phyloP scores from a whole-genome alignment of 441 rosid genomes.

The Syzygium syzygioides region DNA sequence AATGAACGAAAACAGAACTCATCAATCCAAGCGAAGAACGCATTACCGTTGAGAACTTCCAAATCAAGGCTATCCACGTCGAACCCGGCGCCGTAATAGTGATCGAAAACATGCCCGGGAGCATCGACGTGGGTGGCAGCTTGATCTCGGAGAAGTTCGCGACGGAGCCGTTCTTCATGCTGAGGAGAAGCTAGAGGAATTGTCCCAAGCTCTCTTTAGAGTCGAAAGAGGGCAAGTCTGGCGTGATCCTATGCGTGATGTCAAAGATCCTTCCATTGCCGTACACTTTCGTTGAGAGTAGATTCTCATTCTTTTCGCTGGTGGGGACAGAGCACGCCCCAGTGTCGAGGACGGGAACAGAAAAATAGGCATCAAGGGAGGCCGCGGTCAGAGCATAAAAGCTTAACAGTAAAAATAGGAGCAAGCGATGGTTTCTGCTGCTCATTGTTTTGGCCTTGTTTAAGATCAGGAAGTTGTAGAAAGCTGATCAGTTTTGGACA shows the following conservation, averaged over 20 bases:
- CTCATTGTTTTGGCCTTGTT: not conserved
- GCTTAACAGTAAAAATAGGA: not conserved
- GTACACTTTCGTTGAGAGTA: not conserved
- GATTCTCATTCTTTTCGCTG: not conserved
- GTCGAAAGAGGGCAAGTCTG: not conserved
- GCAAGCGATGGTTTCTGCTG: not conserved
- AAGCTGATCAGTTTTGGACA: not conserved
- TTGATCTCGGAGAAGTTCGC: constrained; percentile 15
- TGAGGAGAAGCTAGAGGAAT: constrained; percentile 9
- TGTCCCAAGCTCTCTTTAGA: constrained; percentile 5
- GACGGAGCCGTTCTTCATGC: constrained; percentile 18
- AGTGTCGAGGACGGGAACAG: not conserved
- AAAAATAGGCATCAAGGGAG: not conserved
- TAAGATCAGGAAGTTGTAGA: not conserved
- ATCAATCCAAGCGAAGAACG: not conserved
- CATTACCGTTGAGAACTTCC: constrained; percentile 12
- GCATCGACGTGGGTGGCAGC: constrained; percentile 13
- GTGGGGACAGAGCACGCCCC: not conserved
- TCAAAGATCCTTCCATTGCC: constrained; percentile 9
- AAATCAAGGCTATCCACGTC: constrained; percentile 18
- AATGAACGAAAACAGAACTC: not conserved
- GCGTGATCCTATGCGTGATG: constrained; percentile 8
- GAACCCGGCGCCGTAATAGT: constrained; percentile 12
- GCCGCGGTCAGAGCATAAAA: not conserved
- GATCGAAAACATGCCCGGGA: constrained; percentile 12